phyloP scores from a whole-genome alignment of 352 stramenopile species.

The Phytophthora megakarya region DNA sequence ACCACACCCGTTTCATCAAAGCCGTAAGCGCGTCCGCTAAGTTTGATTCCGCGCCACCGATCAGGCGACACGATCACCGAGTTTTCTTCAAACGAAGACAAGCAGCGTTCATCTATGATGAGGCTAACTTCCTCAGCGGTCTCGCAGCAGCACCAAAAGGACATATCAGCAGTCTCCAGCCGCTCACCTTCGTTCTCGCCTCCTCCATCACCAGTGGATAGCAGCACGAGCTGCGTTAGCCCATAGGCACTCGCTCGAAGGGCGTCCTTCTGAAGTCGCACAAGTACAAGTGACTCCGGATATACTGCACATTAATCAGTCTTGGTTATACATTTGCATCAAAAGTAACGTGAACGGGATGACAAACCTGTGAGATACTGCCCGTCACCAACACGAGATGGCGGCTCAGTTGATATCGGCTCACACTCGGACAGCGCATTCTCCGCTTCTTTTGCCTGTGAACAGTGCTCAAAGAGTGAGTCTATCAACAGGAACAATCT shows the following conservation, averaged over 20 bases:
- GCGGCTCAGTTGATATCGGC: constrained; percentile 10
- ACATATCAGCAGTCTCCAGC: constrained; percentile 35
- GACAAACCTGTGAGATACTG: constrained; percentile 76
- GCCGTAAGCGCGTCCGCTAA: constrained; percentile 77
- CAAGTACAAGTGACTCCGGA: constrained; percentile 73
- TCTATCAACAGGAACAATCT: neutral
- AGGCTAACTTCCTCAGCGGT: constrained; percentile 84
- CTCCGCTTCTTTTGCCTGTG: constrained; percentile 64
- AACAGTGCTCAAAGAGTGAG: neutral
- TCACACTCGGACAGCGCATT: constrained; percentile 38
- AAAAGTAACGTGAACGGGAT: neutral
- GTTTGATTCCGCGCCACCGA: constrained; percentile 85
- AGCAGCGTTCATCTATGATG: constrained; percentile 74
- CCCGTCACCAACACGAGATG: constrained; percentile 57
- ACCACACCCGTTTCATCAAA: constrained; percentile 90
- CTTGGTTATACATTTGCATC: constrained; percentile 1
- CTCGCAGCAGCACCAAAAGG: constrained; percentile 88
- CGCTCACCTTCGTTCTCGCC: constrained; percentile 22
- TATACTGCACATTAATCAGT: constrained; percentile 50
- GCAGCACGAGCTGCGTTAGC: constrained; percentile 78
- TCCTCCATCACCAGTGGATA: constrained; percentile 38
- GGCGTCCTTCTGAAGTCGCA: constrained; percentile 76
- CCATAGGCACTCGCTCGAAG: constrained; percentile 76
- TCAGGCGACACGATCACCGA: constrained; percentile 85
- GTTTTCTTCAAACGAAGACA: constrained; percentile 69